Evolutionary conservation across 1,284 basidiomycete genomes (phyloP), one percentile per base, ranked within the genome.

Genomic region (Pyrrhoderma lamaoense): DNA sequence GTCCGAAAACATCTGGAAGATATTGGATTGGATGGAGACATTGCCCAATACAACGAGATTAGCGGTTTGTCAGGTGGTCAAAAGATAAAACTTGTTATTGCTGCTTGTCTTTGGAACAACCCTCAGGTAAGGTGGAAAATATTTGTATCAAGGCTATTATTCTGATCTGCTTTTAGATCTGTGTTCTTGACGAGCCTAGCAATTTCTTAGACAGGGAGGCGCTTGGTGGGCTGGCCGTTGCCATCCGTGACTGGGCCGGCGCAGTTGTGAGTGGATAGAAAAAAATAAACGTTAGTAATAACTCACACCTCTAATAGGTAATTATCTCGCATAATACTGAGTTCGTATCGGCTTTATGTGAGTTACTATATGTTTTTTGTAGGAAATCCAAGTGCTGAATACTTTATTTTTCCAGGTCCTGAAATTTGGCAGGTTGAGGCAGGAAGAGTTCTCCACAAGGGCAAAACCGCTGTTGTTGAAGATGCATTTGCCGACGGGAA

Each of bases 251-350:
- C 61, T 99, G 94, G 94, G 83, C 82, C 54, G 94, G 94, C 58
- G 95, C 93, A 37, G 93, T 98, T 49, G 89, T 87, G 71, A 62
- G 78, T 60, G 49, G 19, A 18, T 31, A 35, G 19, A 42, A 25
- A 11, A 51, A n/a, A 23, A 9, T 51, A 47, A 47, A 56, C 56
- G 39, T 55, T 57, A 57, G 46, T 58, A 52, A 38, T 56, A 23
- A 45, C 51, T 58, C 57, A 51, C 53, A 36, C 18, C n/a, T 27
- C 8, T 5, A 16, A 45, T 61, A 86, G 83, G 81, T 95, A 61
- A 96, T 96, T 72, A 97, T 98, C 65, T 96, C 93, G 52, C 94
- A 97, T 74, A 95, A 95, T 71, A 73, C 80, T 62, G 92, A 96
- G 73, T 96, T 95, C 61, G 89, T 95, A 25, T 76, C 80, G 38